A percentile compares a stretch with the other conserved stretches of the same genome.
Conservation (phyloP, 352 stramenopile species). For the Globisporangium perplexum region DNA sequence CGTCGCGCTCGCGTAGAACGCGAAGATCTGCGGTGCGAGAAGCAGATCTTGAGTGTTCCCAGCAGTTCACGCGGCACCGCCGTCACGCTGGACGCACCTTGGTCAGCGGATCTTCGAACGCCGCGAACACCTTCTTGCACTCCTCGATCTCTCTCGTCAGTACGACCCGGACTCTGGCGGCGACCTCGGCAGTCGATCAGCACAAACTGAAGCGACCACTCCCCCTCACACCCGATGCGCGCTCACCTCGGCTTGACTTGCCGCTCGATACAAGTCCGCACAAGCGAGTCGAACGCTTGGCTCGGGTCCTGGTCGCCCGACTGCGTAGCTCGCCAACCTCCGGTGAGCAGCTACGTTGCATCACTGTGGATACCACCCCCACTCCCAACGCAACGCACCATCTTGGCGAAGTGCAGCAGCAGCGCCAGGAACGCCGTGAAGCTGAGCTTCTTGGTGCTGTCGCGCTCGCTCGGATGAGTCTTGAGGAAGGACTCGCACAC, state of each 20-base stretch:
- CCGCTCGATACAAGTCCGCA: constrained; percentile 61
- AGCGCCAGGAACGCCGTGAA: constrained; percentile 68
- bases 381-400: constrained; percentile 22
- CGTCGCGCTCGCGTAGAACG: constrained; percentile 42
- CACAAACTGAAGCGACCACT: not conserved
- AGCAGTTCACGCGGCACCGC: not conserved
- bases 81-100: constrained; percentile 19
- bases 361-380: not conserved
- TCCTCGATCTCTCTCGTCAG: constrained; percentile 53
- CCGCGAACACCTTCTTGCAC: constrained; percentile 49
- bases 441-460: constrained; percentile 60
- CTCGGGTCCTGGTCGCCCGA: constrained; percentile 45
- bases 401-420: constrained; percentile 60
- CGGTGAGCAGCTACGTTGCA: not conserved
- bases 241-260: constrained; percentile 45
- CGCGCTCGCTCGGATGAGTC: constrained; percentile 43
- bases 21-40: constrained; percentile 33
- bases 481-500: constrained; percentile 73
- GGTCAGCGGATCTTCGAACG: constrained; percentile 57
- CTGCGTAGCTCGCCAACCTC: constrained; percentile 11
- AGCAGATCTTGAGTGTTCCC: not conserved
- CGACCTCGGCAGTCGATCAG: not conserved
- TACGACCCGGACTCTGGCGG: constrained; percentile 29
- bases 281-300: constrained; percentile 54
- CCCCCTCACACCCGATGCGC: not conserved